Conservation (phyloP, 2,329 filamentous ascomycete genomes). For the Hypoxylon sp. region DNA sequence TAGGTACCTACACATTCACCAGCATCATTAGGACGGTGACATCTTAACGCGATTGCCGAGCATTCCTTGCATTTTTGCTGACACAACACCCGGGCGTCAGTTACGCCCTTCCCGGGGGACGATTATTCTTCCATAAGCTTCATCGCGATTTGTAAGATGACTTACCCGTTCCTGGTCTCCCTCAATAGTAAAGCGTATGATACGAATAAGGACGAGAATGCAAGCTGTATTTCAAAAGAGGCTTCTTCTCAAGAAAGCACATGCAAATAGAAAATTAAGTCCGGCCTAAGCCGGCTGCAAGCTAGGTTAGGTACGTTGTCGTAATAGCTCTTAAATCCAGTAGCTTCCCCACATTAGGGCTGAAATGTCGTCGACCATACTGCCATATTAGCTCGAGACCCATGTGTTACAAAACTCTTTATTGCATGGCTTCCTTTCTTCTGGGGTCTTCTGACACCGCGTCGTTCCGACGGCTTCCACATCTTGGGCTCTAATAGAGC, state of each 20-base stretch:
- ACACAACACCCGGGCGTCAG: slow-evolving; percentile 30
- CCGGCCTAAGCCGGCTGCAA: slow-evolving; percentile 21
- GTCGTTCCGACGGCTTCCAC: slow-evolving; percentile 38
- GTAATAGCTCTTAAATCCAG: slow-evolving; percentile 21
- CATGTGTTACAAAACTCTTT: slow-evolving; percentile 33
- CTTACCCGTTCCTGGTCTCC: neutral
- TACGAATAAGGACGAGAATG: neutral
- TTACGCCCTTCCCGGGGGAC: slow-evolving; percentile 20
- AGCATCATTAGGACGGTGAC: slow-evolving; percentile 14
- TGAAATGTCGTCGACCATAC: slow-evolving; percentile 39
- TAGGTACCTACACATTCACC: slow-evolving; percentile 20
- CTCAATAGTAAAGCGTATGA: slow-evolving; percentile 2
- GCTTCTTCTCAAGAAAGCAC: neutral
- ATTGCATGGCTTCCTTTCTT: slow-evolving; percentile 25
- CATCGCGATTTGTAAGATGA: slow-evolving; percentile 30
- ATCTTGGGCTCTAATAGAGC: slow-evolving; percentile 26
- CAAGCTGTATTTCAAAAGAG: neutral
- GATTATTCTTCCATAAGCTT: slow-evolving; percentile 16
- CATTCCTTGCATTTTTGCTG: slow-evolving; percentile 26
- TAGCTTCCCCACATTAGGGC: slow-evolving; percentile 42
- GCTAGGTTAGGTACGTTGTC: slow-evolving; percentile 31
- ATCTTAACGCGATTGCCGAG: slow-evolving; percentile 34
- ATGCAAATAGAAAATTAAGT: slow-evolving; percentile 16
- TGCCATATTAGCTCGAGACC: slow-evolving; percentile 17
- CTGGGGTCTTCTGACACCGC: slow-evolving; percentile 33